Percentiles rank a stretch among this genome's conserved stretches.
Conservation (phyloP, 2,329 filamentous ascomycete genomes). For the Arthrinium phaeospermum region DNA sequence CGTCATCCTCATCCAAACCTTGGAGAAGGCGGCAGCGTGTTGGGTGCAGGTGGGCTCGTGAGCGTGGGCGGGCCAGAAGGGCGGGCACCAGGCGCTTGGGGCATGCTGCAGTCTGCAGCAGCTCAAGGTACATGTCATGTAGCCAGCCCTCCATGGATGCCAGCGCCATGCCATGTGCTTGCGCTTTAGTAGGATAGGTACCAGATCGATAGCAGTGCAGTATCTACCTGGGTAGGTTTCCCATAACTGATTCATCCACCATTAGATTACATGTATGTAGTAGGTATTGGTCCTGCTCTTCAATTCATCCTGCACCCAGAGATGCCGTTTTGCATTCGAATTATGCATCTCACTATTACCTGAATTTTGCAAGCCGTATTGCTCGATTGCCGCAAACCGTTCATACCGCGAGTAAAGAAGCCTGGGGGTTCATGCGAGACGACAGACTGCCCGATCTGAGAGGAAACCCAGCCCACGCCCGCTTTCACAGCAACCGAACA, state of each 20-base stretch:
- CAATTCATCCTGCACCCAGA: not conserved
- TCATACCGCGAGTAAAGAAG: not conserved
- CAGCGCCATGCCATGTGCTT: not conserved
- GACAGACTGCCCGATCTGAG: constrained; percentile 18
- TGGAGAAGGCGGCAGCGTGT: not conserved
- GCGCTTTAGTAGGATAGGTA: not conserved
- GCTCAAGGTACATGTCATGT: no score
- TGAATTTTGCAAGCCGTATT: not conserved
- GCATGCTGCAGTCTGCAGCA: not conserved
- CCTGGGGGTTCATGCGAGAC: not conserved
- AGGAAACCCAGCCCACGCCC: constrained; percentile 18
- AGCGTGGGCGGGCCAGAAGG: not conserved
- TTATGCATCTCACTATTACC: not conserved
- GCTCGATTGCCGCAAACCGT: not conserved
- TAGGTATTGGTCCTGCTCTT: not conserved
- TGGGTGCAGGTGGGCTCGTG: not conserved
- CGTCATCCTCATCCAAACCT: not conserved
- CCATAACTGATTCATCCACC: not conserved
- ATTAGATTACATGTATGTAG: not conserved
- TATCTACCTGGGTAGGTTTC: not conserved
- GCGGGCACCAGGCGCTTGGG: constrained; percentile 4
- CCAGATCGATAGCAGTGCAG: not conserved
- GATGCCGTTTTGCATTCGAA: not conserved
- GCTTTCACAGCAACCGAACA: constrained; percentile 33
- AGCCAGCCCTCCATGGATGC: no score